phyloP scores from a whole-genome alignment of 1,284 basidiomycete genomes.

The Tilletia indica region DNA sequence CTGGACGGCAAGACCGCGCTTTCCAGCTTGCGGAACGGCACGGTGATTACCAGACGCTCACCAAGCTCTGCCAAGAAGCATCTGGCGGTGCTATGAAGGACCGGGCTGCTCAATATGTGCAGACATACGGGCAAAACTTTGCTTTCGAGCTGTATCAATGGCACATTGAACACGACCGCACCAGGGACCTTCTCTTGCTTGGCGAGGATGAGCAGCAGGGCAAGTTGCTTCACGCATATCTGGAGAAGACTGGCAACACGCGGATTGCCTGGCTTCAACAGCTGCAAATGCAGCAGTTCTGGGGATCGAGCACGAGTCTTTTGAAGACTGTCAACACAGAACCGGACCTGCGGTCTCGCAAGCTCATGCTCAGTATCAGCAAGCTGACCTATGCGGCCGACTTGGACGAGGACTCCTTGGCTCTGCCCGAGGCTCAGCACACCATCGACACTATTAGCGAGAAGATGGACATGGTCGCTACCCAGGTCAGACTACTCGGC shows the following conservation, averaged over 20 bases:
- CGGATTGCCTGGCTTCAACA: constrained; percentile 83
- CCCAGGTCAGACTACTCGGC: constrained; percentile 59
- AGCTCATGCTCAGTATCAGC: constrained; percentile 86
- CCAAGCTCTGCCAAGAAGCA: constrained; percentile 71
- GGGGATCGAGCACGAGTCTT: constrained; percentile 68
- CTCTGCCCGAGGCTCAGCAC: constrained; percentile 38
- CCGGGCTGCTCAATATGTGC: constrained; percentile 67
- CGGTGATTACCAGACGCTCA: constrained; percentile 76
- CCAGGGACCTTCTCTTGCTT: constrained; percentile 67
- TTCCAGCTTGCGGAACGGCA: constrained; percentile 81
- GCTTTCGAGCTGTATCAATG: constrained; percentile 80
- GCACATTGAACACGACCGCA: constrained; percentile 64
- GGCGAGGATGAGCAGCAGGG: constrained; percentile 62
- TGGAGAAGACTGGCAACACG: constrained; percentile 66
- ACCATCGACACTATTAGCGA: constrained; percentile 58
- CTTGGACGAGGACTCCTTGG: constrained; percentile 27
- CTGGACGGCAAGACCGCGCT: constrained; percentile 69
- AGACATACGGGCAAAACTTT: constrained; percentile 78
- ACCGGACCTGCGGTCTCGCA: constrained; percentile 19
- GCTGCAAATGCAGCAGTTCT: constrained; percentile 70
- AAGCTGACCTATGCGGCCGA: constrained; percentile 78
- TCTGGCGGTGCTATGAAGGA: constrained; percentile 42
- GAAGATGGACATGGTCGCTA: constrained; percentile 61
- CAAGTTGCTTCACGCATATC: constrained; percentile 72
- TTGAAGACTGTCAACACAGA: constrained; percentile 64